Conservation (phyloP, 495 filamentous ascomycete species). For the Xylona heveae region DNA sequence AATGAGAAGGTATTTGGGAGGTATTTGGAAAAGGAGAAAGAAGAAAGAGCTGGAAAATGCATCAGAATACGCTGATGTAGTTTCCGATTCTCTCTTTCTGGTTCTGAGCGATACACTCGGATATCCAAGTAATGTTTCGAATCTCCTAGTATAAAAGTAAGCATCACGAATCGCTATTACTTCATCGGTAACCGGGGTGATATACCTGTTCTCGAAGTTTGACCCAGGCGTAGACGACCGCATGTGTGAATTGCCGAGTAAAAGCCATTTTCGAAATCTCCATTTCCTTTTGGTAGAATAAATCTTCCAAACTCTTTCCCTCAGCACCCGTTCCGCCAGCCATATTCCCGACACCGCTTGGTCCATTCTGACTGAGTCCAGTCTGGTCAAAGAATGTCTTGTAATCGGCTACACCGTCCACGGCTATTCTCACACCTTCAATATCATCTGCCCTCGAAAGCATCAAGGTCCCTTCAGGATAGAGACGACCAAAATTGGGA, state of each 20-base stretch:
- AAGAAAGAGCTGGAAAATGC: neutral
- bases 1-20: no score
- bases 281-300: constrained; percentile 99
- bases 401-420: constrained; percentile 81
- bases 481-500: constrained; percentile 71
- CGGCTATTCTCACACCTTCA: constrained; percentile 78
- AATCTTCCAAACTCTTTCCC: constrained; percentile 80
- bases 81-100: constrained; percentile 98
- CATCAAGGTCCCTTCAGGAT: constrained; percentile 89
- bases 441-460: constrained; percentile 88
- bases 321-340: constrained; percentile 48
- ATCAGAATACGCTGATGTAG: constrained; percentile 86
- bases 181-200: neutral
- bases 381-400: constrained; percentile 87
- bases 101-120: constrained; percentile 98
- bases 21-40: no score
- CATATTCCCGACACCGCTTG: constrained; percentile 46
- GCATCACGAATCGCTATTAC: neutral
- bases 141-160: constrained; percentile 53
- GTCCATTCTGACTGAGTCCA: constrained; percentile 51
- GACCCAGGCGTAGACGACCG: constrained; percentile 94
- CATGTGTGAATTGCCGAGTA: constrained; percentile 87
- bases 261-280: constrained; percentile 88
- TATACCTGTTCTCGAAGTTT: constrained; percentile 92
- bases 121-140: constrained; percentile 98